These are phyloP conservation scores for Omphalea diandra DNA, from an alignment of 441 rosid genomes.

Conservation along the genomic window DNA sequence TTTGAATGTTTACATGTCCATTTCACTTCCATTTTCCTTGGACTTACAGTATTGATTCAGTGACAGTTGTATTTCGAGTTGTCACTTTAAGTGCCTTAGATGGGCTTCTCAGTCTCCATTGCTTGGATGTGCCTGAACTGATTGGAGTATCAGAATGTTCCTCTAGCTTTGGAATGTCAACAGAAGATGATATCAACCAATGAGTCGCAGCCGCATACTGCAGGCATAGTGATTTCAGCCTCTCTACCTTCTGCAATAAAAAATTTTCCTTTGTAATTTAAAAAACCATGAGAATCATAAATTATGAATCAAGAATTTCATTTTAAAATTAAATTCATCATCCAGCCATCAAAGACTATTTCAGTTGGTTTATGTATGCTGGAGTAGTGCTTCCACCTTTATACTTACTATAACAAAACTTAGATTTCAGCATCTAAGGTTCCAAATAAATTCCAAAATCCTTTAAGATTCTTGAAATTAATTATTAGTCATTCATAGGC, in stretches of 20 bases:
- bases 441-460: neutral
- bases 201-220: slow-evolving; percentile 95
- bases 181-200: slow-evolving; percentile 87
- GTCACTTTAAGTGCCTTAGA: slow-evolving; percentile 46
- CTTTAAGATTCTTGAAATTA: neutral
- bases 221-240: slow-evolving; percentile 73
- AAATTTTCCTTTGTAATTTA: neutral
- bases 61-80: slow-evolving; percentile 52
- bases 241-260: slow-evolving; percentile 79
- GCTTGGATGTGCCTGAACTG: slow-evolving; percentile 36
- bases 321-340: neutral
- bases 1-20: neutral
- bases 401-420: neutral
- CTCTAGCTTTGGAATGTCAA: slow-evolving; percentile 50
- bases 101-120: slow-evolving; percentile 37
- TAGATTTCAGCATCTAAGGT: neutral
- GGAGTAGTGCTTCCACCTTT: neutral
- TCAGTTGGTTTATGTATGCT: neutral
- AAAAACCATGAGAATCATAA: neutral
- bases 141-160: slow-evolving; percentile 31
- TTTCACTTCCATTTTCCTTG: slow-evolving; percentile 9
- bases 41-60: slow-evolving; percentile 84
- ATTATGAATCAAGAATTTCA: neutral
- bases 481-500: neutral
- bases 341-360: neutral